Base-by-base conservation (phyloP, 1,139 yeast genomes). In the Suhomyces bribrorum region DNA sequence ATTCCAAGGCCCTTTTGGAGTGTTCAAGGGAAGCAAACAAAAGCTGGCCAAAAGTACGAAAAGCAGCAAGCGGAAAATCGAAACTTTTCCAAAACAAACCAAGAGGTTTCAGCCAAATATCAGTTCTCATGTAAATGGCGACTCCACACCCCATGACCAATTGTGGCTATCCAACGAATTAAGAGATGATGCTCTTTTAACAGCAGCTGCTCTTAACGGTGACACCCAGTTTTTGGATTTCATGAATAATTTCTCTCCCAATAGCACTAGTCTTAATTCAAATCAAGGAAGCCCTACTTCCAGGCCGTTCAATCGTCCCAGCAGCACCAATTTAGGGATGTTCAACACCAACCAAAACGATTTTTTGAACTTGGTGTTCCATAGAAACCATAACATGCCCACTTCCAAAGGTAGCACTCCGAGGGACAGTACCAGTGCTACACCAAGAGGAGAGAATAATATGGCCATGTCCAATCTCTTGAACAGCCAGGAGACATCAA, bases 1-100 rank as follows among this genome's bases (percentile, higher is more conserved):
- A 61, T 57, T 77, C 11, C 62, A 77, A 37, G 95, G 96, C 0
- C 95, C 95, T 8, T 89, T 88, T 66, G 96, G 95, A 1, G 95
- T 86, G 1, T 87, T 89, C 52, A 48, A 47, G 22, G 47, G 47
- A 5, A 31, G 22, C 12, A 36, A 36, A 22, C 20, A 29, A 8
- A 36, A 36, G 17, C 20, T 14, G 11, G 14, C 5, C 4, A 31
- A 14, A 15, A 13, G 18, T 17, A 18, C 29, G 7, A 15, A 24
- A 9, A 16, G 6, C 7, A 9, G 16, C 8, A 15, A 23, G 26
- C 15, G 18, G 4, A n/a, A 14, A 8, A 18, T 13, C 9, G 34
- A 24, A 28, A 30, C n/a, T 26, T 12, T n/a, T 14, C 16, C 29
- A 34, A 31, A 37, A 38, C 18, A 15, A 26, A 15, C 23, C 23